Evolutionary conservation across 2,329 filamentous ascomycete species (phyloP), one percentile per base, ranked within the genome.

Genomic region (Cladophialophora psammophila): DNA sequence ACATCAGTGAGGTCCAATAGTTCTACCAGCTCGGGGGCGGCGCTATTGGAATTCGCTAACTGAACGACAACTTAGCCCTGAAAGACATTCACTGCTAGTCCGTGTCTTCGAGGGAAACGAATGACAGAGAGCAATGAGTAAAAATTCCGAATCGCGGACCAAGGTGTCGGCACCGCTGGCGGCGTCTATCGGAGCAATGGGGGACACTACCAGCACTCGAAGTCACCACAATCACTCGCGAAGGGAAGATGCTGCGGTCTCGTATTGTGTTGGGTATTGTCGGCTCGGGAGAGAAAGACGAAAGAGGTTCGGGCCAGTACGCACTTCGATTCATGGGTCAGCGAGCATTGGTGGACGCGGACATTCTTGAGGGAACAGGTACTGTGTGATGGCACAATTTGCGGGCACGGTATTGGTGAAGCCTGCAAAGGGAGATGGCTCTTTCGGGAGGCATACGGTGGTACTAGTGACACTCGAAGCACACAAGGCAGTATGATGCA

Each of bases 151-250:
- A 36, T n/a, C 36, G 58, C 58, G 13, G 34, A n/a, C 15, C 5
- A 12, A 61, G 59, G 45, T 53, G 18, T 40, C 13, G 2, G 13
- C 6, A 34, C 10, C 32, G 15, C 35, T 7, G 36, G 15, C 15
- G 48, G 62, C 62, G 62, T 34, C 45, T 59, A 64, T 13, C n/a
- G 62, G 34, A n/a, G 45, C 62, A 64, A 59, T 59, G 55, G 54
- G 31, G 54, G 34, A 56, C 32, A n/a, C 53, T 6, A n/a, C 53
- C 35, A 35, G 52, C 34, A 48, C 12, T n/a, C 31, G 13, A 2
- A n/a, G 18, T 18, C 45, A 50, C 54, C 54, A 53, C 52, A 35
- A 55, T 38, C 53, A 61, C 40, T 52, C 13, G 50, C 20, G 5
- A 50, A 31, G 10, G 10, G 45, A 26, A 20, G 45, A 5, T 5